Evolutionary conservation across 495 filamentous ascomycete genomes (phyloP).

Genomic region (Annulohypoxylon nitens): DNA sequence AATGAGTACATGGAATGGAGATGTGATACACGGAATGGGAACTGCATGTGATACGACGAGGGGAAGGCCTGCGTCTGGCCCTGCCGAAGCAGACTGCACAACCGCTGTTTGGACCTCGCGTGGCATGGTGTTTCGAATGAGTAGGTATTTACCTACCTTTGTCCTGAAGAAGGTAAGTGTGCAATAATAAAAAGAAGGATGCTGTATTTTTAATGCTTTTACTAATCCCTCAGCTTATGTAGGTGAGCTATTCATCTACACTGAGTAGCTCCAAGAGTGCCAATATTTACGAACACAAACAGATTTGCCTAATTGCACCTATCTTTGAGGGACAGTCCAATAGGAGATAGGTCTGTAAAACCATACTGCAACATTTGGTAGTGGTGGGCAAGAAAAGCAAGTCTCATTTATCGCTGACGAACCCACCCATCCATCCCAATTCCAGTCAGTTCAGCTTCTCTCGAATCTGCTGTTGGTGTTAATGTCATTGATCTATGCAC

Average conservation of each 20-base stretch:
- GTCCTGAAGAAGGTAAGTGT: too few relatives aligned
- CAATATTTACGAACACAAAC: neutral
- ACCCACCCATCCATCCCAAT: neutral
- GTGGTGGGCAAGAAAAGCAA: neutral
- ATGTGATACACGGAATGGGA: neutral
- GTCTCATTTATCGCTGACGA: neutral
- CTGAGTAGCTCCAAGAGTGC: neutral
- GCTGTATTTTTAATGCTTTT: neutral
- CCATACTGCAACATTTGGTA: neutral
- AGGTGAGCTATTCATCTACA: neutral
- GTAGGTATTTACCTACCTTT: neutral
- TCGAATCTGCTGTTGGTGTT: neutral
- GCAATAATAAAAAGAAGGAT: neutral
- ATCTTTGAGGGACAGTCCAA: neutral
- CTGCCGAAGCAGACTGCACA: neutral
- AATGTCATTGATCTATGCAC: too few relatives aligned
- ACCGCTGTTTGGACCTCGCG: neutral
- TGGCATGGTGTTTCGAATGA: neutral
- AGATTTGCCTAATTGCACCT: neutral
- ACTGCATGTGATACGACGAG: neutral
- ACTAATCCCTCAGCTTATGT: neutral
- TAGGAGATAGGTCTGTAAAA: neutral
- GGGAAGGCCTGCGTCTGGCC: neutral
- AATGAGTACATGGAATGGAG: constrained; percentile 23
- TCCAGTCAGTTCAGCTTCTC: neutral